A percentile compares a stretch with the other conserved stretches of the same genome.
phyloP scores from a whole-genome alignment of 495 filamentous ascomycete genomes.

The Aspergillus ostianus region DNA sequence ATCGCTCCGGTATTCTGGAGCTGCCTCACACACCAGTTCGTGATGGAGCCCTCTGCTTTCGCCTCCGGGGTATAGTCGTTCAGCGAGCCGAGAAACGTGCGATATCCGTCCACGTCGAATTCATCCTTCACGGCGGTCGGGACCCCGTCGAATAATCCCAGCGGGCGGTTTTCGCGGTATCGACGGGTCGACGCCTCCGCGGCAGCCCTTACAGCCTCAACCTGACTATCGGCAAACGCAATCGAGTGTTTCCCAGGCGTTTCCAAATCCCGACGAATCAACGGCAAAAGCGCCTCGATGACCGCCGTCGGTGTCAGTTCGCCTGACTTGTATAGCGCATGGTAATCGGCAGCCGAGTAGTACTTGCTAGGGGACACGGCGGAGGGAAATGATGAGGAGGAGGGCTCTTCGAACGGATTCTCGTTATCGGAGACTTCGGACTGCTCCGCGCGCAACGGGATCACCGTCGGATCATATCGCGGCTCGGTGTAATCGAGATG shows the following conservation, averaged over 20 bases:
- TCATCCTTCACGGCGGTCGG: slow-evolving; percentile 85
- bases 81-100: slow-evolving; percentile 46
- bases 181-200: slow-evolving; percentile 68
- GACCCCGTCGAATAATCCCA: slow-evolving; percentile 73
- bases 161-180: slow-evolving; percentile 58
- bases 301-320: slow-evolving; percentile 68
- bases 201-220: slow-evolving; percentile 57
- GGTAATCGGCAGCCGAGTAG: slow-evolving; percentile 69
- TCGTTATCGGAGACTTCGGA: not conserved
- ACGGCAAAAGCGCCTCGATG: slow-evolving; percentile 61
- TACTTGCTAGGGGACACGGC: slow-evolving; percentile 60
- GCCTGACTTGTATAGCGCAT: slow-evolving; percentile 64
- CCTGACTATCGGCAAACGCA: slow-evolving; percentile 61
- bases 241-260: slow-evolving; percentile 55
- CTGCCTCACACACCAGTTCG: slow-evolving; percentile 69
- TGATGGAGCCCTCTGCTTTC: slow-evolving; percentile 56
- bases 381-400: slow-evolving; percentile 35
- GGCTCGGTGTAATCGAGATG: slow-evolving; percentile 50
- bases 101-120: slow-evolving; percentile 68
- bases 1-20: slow-evolving; percentile 74
- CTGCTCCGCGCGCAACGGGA: slow-evolving; percentile 40
- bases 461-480: slow-evolving; percentile 70
- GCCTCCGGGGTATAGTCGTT: slow-evolving; percentile 36
- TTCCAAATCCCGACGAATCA: slow-evolving; percentile 57
- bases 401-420: not conserved